Percentiles rank a stretch among this genome's conserved stretches.
Conservation (phyloP, 2,329 filamentous ascomycete species). For the Fusarium penzigii region DNA sequence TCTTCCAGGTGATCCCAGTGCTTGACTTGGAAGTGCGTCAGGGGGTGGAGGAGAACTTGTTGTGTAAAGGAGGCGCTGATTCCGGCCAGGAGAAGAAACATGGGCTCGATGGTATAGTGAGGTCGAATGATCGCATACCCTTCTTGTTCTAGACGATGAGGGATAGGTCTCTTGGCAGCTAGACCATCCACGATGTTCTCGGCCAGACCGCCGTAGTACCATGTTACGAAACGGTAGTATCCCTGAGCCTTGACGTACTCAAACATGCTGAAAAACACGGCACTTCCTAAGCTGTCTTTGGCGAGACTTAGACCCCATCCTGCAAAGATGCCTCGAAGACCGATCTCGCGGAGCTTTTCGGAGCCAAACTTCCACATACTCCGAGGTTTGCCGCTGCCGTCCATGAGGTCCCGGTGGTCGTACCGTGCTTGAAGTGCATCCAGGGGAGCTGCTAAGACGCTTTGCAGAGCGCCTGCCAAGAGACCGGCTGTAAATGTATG, state of each 20-base stretch:
- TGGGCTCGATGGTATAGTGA: conserved; percentile 74
- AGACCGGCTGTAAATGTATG: conserved; percentile 72
- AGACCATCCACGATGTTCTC: conserved; percentile 53
- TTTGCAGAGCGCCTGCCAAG: conserved; percentile 69
- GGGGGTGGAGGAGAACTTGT: conserved; percentile 69
- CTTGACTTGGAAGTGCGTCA: conserved; percentile 69
- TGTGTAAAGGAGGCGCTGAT: conserved; percentile 68
- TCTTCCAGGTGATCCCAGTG: conserved; percentile 74
- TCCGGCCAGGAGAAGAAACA: conserved; percentile 70
- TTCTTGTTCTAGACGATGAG: conserved; percentile 21
- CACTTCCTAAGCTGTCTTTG: conserved; percentile 70
- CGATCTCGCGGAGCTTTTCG: conserved; percentile 68
- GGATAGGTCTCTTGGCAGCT: conserved; percentile 45
- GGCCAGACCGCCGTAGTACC: conserved; percentile 65
- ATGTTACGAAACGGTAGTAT: conserved; percentile 69
- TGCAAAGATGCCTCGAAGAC: conserved; percentile 70
- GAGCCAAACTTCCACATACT: conserved; percentile 75
- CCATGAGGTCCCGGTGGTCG: conserved; percentile 55
- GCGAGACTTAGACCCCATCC: conserved; percentile 69
- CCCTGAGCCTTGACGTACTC: conserved; percentile 75
- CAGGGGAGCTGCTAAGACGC: conserved; percentile 70
- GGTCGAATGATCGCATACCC: conserved; percentile 61
- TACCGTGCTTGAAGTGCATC: conserved; percentile 76
- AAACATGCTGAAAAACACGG: conserved; percentile 73
- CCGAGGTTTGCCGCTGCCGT: conserved; percentile 45